These are phyloP conservation scores for Phytophthora citricola DNA, from an alignment of 352 stramenopile species.

Conservation along the genomic window DNA sequence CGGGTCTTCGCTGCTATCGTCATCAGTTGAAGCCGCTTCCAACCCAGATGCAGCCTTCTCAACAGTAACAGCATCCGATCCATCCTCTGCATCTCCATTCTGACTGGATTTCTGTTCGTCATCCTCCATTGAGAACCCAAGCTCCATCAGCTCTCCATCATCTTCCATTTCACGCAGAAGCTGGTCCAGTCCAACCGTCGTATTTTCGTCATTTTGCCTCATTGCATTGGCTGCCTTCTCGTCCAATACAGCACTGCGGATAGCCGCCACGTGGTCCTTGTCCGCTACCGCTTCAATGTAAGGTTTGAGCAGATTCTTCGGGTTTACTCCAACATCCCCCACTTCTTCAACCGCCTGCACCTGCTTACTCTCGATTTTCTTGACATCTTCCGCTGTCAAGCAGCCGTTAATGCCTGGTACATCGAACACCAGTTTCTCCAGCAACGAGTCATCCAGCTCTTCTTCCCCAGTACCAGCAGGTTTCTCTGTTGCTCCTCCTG, in stretches of 20 bases:
- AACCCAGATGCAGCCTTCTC: not conserved
- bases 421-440: conserved; percentile 57
- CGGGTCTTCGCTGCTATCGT: conserved; percentile 33
- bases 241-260: conserved; percentile 64
- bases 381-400: conserved; percentile 59
- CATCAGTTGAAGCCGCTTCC: conserved; percentile 1
- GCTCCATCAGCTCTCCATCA: conserved; percentile 63
- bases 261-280: conserved; percentile 52
- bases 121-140: conserved; percentile 64
- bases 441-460: conserved; percentile 33
- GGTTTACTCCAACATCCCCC: conserved; percentile 64
- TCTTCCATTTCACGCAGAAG: conserved; percentile 75
- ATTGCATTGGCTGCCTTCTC: conserved; percentile 71
- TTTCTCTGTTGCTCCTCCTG: conserved; percentile 52
- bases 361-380: conserved; percentile 28
- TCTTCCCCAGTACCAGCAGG: conserved; percentile 37
- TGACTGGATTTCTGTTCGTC: conserved; percentile 30
- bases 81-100: conserved; percentile 2
- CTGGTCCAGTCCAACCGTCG: conserved; percentile 70
- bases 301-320: conserved; percentile 55
- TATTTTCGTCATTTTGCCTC: conserved; percentile 52
- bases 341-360: conserved; percentile 8
- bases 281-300: conserved; percentile 76
- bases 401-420: conserved; percentile 63
- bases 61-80: not conserved